Evolutionary conservation across 2,329 filamentous ascomycete species (phyloP), one percentile per base, ranked within the genome.

Genomic region (Alternaria arbusti): DNA sequence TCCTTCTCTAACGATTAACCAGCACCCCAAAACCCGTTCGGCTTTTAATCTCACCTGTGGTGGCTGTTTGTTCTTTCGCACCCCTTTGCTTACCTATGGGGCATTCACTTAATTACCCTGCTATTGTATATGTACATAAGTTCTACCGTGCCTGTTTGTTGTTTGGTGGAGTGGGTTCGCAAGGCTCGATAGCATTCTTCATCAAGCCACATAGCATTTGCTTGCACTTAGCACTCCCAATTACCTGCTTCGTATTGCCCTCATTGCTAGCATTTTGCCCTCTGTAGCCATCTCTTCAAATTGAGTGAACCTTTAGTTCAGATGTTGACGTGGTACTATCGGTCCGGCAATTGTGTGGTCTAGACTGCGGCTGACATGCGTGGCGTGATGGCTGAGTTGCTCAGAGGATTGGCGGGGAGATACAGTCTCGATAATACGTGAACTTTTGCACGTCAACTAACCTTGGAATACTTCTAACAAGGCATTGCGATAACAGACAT

Each of bases 21-120:
- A 91, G 89, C 89, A 62, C 88, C 89, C 54, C 85, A 89, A 73
- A 91, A 91, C 77, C 89, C 89, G 2, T 91, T 91, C 78, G 89
- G 89, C 44, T 91, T 91, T 71, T 91, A 85, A 71, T 7, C 6
- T 6, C 22, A 30, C 22, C 17, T 46, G 22, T 3, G 25, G n/a
- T 43, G 30, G n/a, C 13, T 50, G n/a, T 57, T 8, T 43, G 26
- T 11, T 52, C 23, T 51, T 30, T 22, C 22, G 49, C 2, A 17
- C 25, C 30, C 44, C 30, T 63, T 46, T 64, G 22, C 15, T 40
- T 52, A 52, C 28, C 20, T 25, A 40, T 13, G 49, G 49, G 28
- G 20, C 20, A 9, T 20, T 4, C 23, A 57, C 15, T 44, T 49
- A 52, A 52, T 54, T 44, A 50, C 54, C 47, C 30, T 59, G 44